phyloP scores from a whole-genome alignment of 345 rosid species.

The Clarkia xantiana region DNA sequence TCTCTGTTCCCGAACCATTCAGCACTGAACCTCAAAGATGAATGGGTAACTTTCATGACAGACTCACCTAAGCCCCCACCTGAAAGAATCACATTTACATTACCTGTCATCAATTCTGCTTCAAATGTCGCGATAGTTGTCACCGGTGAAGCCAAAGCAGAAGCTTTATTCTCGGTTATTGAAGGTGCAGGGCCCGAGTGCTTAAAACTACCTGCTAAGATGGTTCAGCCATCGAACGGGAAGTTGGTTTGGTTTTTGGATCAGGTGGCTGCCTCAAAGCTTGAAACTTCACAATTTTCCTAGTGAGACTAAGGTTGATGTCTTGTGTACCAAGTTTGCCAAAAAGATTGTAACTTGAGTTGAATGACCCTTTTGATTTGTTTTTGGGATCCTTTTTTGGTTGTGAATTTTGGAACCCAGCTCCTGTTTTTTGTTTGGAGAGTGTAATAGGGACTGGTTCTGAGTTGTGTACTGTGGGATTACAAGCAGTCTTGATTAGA shows the following conservation, averaged over 20 bases:
- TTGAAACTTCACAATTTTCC: constrained; percentile 23
- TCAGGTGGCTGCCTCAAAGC: constrained; percentile 61
- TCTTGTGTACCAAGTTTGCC: background rate
- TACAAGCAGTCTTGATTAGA: too few relatives aligned
- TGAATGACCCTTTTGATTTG: too few relatives aligned
- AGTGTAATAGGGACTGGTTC: too few relatives aligned
- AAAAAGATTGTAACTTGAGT: too few relatives aligned
- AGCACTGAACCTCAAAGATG: constrained; percentile 36
- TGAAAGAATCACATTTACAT: constrained; percentile 83
- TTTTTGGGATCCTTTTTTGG: too few relatives aligned
- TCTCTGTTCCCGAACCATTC: constrained; percentile 71
- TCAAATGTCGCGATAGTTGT: constrained; percentile 59
- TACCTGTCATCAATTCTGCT: constrained; percentile 86
- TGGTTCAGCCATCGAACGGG: constrained; percentile 53
- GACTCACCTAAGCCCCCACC: constrained; percentile 80
- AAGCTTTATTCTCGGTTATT: constrained; percentile 47
- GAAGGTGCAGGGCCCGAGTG: constrained; percentile 22
- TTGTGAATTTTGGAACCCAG: too few relatives aligned
- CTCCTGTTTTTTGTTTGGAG: too few relatives aligned
- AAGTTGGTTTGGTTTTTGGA: constrained; percentile 81
- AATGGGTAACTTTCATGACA: constrained; percentile 65
- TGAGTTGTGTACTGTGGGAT: too few relatives aligned
- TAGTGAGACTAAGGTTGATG: constrained; percentile 16
- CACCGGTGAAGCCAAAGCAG: constrained; percentile 66
- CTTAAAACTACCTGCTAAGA: constrained; percentile 43